Percentiles rank a stretch among this genome's conserved stretches.
These are phyloP conservation scores for Coemansia sp. DNA, from an alignment of 192 early-diverging fungal species.

Conservation along the genomic window DNA sequence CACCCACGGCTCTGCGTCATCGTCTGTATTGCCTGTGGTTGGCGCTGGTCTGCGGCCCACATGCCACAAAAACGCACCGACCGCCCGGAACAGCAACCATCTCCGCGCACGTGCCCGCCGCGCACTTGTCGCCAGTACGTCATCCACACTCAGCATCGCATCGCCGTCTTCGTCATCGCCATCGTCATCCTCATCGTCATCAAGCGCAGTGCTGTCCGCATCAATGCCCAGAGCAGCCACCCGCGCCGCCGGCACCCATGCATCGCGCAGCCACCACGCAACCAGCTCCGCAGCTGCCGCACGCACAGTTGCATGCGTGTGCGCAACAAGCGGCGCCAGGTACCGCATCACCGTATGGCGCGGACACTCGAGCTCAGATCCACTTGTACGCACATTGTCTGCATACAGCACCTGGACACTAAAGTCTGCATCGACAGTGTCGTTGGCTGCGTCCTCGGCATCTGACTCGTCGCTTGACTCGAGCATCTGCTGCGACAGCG, in stretches of 20 bases:
- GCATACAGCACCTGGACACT: conserved; percentile 26
- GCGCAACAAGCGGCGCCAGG: conserved; percentile 70
- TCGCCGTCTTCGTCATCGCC: conserved; percentile 13
- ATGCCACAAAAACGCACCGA: conserved; percentile 41
- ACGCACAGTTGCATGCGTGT: conserved; percentile 66
- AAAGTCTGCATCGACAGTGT: neutral
- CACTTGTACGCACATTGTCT: neutral
- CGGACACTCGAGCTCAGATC: conserved; percentile 56
- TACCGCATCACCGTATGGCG: conserved; percentile 55
- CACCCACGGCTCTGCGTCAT: conserved; percentile 23
- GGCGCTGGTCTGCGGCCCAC: conserved; percentile 8
- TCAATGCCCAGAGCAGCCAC: conserved; percentile 27
- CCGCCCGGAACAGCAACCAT: conserved; percentile 33
- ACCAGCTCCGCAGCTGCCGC: conserved; percentile 65
- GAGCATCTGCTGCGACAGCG: conserved; percentile 51
- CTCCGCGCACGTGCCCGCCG: conserved; percentile 14
- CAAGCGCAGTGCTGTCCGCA: conserved; percentile 2
- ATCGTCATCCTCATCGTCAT: conserved; percentile 8
- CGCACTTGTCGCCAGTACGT: conserved; percentile 4
- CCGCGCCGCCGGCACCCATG: conserved; percentile 44
- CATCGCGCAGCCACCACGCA: conserved; percentile 50
- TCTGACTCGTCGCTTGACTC: conserved; percentile 34
- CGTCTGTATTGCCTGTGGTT: neutral
- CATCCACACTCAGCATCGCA: conserved; percentile 3
- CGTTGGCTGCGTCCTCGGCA: neutral